phyloP scores from a whole-genome alignment of 441 rosid species.

The Arabidopsis hybrid region DNA sequence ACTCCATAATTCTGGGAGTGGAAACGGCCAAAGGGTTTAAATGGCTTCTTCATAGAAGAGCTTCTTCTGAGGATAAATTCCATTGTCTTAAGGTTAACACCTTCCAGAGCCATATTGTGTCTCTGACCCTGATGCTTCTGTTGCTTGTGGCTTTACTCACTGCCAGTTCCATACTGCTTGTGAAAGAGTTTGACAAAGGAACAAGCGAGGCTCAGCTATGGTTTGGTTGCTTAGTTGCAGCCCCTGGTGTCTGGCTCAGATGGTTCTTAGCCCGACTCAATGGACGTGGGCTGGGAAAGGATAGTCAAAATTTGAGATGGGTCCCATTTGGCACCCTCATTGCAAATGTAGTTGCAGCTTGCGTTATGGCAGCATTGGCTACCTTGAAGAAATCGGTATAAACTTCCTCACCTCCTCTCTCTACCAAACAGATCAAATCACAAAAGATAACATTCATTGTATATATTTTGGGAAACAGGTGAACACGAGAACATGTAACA shows the following conservation, averaged over 20 bases:
- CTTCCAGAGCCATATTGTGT: conserved; percentile 52
- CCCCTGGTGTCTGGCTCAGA: conserved; percentile 92
- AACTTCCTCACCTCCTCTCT: conserved; percentile 10
- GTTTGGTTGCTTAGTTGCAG: conserved; percentile 82
- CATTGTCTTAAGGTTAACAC: conserved; percentile 44
- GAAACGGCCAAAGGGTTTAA: conserved; percentile 85
- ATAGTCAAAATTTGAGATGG: conserved; percentile 64
- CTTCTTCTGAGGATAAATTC: conserved; percentile 30
- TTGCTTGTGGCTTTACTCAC: conserved; percentile 56
- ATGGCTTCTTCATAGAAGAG: conserved; percentile 48
- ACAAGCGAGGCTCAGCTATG: conserved; percentile 71
- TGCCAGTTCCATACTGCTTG: conserved; percentile 56
- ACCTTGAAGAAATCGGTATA: conserved; percentile 68
- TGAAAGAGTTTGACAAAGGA: conserved; percentile 57
- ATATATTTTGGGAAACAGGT: conserved; percentile 52
- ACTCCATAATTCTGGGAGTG: conserved; percentile 76
- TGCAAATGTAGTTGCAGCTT: conserved; percentile 84
- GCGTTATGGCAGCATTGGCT: conserved; percentile 76
- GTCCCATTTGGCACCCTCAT: conserved; percentile 82
- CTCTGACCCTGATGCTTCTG: conserved; percentile 51
- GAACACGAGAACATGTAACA: conserved; percentile 54
- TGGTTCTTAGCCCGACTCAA: conserved; percentile 87
- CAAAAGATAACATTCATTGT: conserved; percentile 12
- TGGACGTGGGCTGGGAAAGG: conserved; percentile 81
- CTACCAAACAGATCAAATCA: conserved; percentile 5